These are phyloP conservation scores for Schwanniomyces occidentalis DNA, from an alignment of 805 yeast genomes.

Conservation along the genomic window DNA sequence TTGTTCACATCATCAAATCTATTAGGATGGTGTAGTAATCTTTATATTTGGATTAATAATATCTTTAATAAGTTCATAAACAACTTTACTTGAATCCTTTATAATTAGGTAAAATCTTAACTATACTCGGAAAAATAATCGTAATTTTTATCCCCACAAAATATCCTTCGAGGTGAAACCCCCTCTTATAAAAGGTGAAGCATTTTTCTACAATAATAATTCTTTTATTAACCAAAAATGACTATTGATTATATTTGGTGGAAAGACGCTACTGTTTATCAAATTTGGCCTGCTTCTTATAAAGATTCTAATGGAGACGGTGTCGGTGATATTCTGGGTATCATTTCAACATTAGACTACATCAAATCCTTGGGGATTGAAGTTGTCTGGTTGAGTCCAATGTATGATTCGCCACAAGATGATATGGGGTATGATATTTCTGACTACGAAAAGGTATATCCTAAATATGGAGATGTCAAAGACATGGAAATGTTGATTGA, in stretches of 20 bases:
- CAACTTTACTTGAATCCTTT: too few relatives aligned
- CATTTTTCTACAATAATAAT: too few relatives aligned
- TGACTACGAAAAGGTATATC: conserved; percentile 52
- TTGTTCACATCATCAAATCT: too few relatives aligned
- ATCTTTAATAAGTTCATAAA: too few relatives aligned
- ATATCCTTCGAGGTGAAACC: too few relatives aligned
- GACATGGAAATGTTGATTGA: conserved; percentile 51
- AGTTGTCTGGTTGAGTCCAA: conserved; percentile 58
- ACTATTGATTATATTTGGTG: conserved; percentile 42
- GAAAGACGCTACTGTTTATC: conserved; percentile 62
- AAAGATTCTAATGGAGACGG: conserved; percentile 63
- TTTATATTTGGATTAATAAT: too few relatives aligned
- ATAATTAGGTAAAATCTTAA: too few relatives aligned
- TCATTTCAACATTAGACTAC: conserved; percentile 52
- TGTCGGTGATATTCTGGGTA: conserved; percentile 57
- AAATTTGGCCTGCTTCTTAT: conserved; percentile 62
- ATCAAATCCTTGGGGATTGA: conserved; percentile 50
- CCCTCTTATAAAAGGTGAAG: too few relatives aligned
- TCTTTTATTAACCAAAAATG: too few relatives aligned
- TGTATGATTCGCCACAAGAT: conserved; percentile 58
- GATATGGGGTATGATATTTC: conserved; percentile 67
- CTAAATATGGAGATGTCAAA: conserved; percentile 53
- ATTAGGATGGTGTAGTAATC: too few relatives aligned
- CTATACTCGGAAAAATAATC: too few relatives aligned
- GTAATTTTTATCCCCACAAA: too few relatives aligned